Conservation (phyloP, 2,329 filamentous ascomycete genomes). For the Pestalotiopsis sp. region DNA sequence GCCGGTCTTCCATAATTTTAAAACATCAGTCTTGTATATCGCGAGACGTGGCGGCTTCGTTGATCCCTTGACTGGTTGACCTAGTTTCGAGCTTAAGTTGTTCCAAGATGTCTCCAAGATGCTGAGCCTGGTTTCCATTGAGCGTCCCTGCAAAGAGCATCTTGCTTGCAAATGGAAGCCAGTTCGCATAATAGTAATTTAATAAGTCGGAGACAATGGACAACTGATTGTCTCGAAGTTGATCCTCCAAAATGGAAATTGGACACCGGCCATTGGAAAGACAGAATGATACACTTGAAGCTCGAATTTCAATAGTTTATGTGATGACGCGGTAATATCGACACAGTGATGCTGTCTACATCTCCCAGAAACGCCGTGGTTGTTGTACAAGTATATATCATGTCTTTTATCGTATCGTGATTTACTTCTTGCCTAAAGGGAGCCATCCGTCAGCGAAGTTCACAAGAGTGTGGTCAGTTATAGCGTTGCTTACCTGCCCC, state of each 20-base stretch:
- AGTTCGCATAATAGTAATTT: too few species aligned
- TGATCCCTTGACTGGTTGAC: too few species aligned
- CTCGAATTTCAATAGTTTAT: background rate
- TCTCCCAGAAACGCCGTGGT: conserved; percentile 17
- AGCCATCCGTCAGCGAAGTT: background rate
- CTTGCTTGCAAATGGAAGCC: too few species aligned
- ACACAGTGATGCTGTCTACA: conserved; percentile 26
- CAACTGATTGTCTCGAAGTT: too few species aligned
- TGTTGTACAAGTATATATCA: conserved; percentile 19
- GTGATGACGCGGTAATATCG: conserved; percentile 15
- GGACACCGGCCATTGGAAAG: background rate
- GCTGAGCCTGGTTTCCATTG: too few species aligned
- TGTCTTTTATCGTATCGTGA: background rate
- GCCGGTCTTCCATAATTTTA: too few species aligned
- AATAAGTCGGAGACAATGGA: too few species aligned
- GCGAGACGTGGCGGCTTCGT: too few species aligned
- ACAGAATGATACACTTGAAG: background rate
- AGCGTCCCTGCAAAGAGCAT: too few species aligned
- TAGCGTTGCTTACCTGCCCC: background rate
- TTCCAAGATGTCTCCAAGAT: too few species aligned
- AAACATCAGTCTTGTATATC: too few species aligned
- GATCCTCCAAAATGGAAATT: background rate
- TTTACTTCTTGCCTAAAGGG: conserved; percentile 14
- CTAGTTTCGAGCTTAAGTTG: too few species aligned
- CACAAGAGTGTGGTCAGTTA: background rate